Percentiles rank a stretch among this genome's conserved stretches.
Evolutionary conservation across 106 monocot genomes (phyloP).

Genomic region (Dendrobium catenatum): DNA sequence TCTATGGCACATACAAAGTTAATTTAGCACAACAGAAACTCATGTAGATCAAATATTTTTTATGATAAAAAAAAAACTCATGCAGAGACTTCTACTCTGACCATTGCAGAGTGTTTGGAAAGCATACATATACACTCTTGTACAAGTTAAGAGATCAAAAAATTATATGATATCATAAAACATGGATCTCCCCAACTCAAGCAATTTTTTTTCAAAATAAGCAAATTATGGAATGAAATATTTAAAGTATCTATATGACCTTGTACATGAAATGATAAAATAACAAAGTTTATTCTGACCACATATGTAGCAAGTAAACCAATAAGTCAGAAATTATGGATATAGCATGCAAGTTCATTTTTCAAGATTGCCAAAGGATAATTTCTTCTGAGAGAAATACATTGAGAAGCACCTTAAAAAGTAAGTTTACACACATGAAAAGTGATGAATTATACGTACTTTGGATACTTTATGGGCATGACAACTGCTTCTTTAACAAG

Average conservation of each 20-base stretch:
- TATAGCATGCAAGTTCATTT: not conserved
- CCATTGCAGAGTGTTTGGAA: not conserved
- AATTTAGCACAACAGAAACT: not conserved
- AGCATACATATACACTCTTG: not conserved
- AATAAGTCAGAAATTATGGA: not conserved
- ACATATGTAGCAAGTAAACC: not conserved
- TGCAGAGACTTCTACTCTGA: not conserved
- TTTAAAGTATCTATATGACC: not conserved
- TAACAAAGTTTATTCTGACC: not conserved
- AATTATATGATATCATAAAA: not conserved
- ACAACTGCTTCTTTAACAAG: slow-evolving; percentile 99
- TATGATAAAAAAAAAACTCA: too few species aligned
- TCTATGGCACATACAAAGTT: not conserved
- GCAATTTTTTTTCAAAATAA: not conserved
- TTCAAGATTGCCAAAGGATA: not conserved
- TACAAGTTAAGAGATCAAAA: not conserved
- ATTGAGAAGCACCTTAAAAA: not conserved
- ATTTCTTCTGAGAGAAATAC: not conserved
- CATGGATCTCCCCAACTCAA: not conserved
- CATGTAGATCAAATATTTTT: too few species aligned
- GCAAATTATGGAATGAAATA: not conserved
- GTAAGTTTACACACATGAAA: not conserved
- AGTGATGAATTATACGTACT: slow-evolving; percentile 35
- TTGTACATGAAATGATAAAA: not conserved
- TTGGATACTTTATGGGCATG: slow-evolving; percentile 99